Evolutionary conservation across 768 basidiomycete genomes (phyloP).

Genomic region (Suillus spraguei): DNA sequence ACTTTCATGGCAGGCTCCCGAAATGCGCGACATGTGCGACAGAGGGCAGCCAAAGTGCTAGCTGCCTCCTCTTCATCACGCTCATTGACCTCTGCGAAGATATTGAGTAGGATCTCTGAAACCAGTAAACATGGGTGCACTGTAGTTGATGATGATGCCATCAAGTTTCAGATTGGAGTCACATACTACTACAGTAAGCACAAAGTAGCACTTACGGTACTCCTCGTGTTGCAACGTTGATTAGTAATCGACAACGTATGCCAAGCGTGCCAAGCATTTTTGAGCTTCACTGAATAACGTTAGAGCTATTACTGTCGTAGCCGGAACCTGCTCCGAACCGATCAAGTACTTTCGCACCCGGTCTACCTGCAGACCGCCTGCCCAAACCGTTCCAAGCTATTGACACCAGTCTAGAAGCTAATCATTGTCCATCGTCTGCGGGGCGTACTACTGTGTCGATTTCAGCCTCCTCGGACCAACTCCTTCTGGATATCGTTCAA

Average conservation of each 20-base stretch:
- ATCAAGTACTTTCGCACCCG: too few species aligned
- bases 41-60: conserved; percentile 11
- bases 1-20: conserved; percentile 11
- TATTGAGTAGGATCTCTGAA: conserved; percentile 8
- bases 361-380: too few species aligned
- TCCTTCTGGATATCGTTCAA: background rate
- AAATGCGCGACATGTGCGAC: conserved; percentile 10
- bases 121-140: conserved; percentile 7
- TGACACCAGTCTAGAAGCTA: too few species aligned
- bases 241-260: too few species aligned
- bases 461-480: background rate
- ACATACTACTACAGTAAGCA: background rate
- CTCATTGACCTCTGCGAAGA: conserved; percentile 9
- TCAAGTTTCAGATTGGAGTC: background rate
- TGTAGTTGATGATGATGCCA: conserved; percentile 1
- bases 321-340: too few species aligned
- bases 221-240: too few species aligned
- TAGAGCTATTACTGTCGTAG: too few species aligned
- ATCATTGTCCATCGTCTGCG: too few species aligned
- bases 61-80: conserved; percentile 6
- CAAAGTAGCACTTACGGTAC: too few species aligned
- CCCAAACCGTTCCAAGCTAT: too few species aligned
- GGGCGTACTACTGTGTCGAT: background rate
- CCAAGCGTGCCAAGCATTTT: too few species aligned
- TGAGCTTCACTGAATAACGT: too few species aligned